A percentile compares a stretch with the other conserved stretches of the same genome.
Evolutionary conservation across 164 flowering plant species (phyloP).

Genomic region (Euptelea pleiosperma): DNA sequence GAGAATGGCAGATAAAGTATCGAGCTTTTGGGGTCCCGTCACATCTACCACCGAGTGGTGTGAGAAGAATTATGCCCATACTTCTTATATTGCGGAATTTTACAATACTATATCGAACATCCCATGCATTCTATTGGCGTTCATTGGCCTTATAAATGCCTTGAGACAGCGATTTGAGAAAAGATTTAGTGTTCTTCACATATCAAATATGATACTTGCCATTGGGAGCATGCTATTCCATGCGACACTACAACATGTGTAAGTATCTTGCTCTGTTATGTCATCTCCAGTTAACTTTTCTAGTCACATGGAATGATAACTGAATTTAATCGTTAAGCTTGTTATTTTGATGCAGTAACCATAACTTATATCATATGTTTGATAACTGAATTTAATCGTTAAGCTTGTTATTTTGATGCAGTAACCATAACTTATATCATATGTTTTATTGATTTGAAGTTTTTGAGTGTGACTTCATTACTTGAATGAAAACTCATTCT

Average conservation of each 20-base stretch:
- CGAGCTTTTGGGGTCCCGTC: conserved; percentile 92
- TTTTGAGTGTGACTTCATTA: background rate
- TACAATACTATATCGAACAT: conserved; percentile 74
- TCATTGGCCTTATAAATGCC: conserved; percentile 73
- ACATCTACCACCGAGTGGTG: conserved; percentile 83
- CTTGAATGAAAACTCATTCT: background rate
- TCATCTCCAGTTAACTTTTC: too few species aligned
- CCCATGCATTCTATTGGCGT: conserved; percentile 66
- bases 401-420: conserved; percentile 3
- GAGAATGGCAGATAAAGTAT: conserved; percentile 54
- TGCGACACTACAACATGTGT: conserved; percentile 76
- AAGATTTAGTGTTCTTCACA: conserved; percentile 77
- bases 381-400: too few species aligned
- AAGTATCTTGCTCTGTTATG: conserved; percentile 30
- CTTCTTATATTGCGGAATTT: conserved; percentile 77
- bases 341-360: background rate
- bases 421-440: background rate
- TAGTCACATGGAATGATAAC: too few species aligned
- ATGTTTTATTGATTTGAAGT: background rate
- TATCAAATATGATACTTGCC: conserved; percentile 77
- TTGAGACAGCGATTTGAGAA: conserved; percentile 79
- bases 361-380: background rate
- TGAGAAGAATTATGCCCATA: conserved; percentile 64
- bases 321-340: too few species aligned
- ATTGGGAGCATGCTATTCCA: conserved; percentile 84